Percentiles rank a stretch among this genome's conserved stretches.
phyloP scores from a whole-genome alignment of 148 eudicot genomes.

The Spergularia marina region DNA sequence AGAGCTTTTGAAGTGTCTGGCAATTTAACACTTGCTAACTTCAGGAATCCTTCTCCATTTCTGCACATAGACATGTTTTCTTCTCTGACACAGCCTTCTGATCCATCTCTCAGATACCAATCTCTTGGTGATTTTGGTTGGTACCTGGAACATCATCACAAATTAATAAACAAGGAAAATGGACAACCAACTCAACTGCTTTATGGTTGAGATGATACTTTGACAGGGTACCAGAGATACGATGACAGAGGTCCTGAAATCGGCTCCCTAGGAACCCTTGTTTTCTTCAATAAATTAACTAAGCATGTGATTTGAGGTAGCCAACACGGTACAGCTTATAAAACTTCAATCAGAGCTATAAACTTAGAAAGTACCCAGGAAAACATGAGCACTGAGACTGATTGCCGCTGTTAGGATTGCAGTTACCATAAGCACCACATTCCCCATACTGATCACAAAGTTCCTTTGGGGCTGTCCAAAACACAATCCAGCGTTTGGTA shows the following conservation, averaged over 20 bases:
- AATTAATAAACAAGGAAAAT: not conserved
- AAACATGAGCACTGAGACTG: slow-evolving; percentile 40
- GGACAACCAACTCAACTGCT: not conserved
- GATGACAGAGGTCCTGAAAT: not conserved
- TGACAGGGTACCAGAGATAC: too few species aligned
- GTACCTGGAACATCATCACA: slow-evolving; percentile 18
- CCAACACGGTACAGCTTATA: not conserved
- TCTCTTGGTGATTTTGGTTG: slow-evolving; percentile 40
- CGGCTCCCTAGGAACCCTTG: not conserved
- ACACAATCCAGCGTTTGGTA: slow-evolving; percentile 31
- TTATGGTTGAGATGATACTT: too few species aligned
- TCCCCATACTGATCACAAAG: slow-evolving; percentile 38
- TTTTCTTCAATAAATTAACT: too few species aligned
- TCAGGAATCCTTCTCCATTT: slow-evolving; percentile 46
- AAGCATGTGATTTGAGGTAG: too few species aligned
- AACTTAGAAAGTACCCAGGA: slow-evolving; percentile 33
- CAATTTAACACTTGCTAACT: slow-evolving; percentile 34
- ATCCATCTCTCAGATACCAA: slow-evolving; percentile 49
- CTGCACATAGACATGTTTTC: slow-evolving; percentile 35
- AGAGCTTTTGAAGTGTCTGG: slow-evolving; percentile 45
- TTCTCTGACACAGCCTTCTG: slow-evolving; percentile 41
- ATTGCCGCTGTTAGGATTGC: slow-evolving; percentile 22
- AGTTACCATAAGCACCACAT: slow-evolving; percentile 43
- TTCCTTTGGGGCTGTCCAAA: slow-evolving; percentile 43
- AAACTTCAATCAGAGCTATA: not conserved